Evolutionary conservation across 495 filamentous ascomycete genomes (phyloP), one percentile per base, ranked within the genome.

Genomic region (Aspergillus leporis): DNA sequence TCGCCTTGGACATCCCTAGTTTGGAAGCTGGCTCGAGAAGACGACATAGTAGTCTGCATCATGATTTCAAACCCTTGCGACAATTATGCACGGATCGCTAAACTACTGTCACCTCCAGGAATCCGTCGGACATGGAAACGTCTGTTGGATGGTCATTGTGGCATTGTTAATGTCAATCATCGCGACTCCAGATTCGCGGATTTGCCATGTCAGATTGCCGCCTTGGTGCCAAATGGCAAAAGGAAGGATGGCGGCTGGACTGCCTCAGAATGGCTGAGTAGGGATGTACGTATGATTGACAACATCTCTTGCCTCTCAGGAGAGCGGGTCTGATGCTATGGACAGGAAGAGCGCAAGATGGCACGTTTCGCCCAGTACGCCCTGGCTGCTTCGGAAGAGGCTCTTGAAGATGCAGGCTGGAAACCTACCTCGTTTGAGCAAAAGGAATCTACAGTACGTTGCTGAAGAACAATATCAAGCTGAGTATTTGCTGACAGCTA

Each of bases 341-440:
- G 31, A 19, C 56, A 86, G 84, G 85, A 96, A 50, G 84, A 88
- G 74, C 85, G 92, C 5, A 86, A 87, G 64, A 96, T 96, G 90
- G 92, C 94, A n/a, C 77, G 72, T 16, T 98, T 97, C 73, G 83
- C 92, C 23, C 92, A 96, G 70, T 97, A 95, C 78, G 93, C 92
- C 14, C 82, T 94, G 71, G 92, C 88, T 45, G 91, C 93, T 8
- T 81, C 92, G 4, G 83, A 91, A 57, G 94, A 97, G 81, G 94
- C 94, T 0, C 78, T 98, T 38, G 65, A 82, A 18, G 92, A 98
- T 77, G 89, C 94, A 9, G 85, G 78, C 3, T 97, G 93, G 92
- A 79, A 78, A 61, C 90, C 91, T 2, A 70, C 72, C 9, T 76
- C 70, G 22, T 73, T 79, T 50, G 79, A 85, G 40, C 84, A 92